These are phyloP conservation scores for Sphagnum contortum DNA, from an alignment of 225 moss, liverwort and hornwort genomes.

Conservation along the genomic window DNA sequence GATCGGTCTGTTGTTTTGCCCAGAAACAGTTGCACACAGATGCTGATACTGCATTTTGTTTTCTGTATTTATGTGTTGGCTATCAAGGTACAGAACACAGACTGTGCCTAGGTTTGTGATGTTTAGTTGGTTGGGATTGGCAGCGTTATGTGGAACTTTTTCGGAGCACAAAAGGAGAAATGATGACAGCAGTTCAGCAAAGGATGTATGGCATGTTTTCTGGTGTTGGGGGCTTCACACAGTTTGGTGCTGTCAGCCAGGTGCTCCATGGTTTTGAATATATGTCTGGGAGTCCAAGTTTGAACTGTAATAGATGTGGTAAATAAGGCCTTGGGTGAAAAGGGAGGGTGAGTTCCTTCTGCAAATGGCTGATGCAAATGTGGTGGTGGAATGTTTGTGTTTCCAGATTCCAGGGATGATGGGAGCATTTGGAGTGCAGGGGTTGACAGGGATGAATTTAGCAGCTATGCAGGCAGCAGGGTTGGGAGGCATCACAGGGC, in stretches of 20 bases:
- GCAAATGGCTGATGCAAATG: constrained; percentile 9
- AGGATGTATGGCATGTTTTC: constrained; percentile 99
- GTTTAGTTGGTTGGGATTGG: neutral
- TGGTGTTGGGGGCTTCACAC: constrained; percentile 88
- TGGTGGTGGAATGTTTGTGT: constrained; percentile 24
- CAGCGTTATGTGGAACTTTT: constrained; percentile 99
- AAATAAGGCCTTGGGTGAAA: neutral
- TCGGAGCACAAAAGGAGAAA: constrained; percentile 98
- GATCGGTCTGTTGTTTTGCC: constrained; percentile 53
- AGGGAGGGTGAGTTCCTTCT: neutral
- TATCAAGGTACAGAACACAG: no score
- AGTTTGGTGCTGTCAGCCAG: constrained; percentile 92
- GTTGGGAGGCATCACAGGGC: constrained; percentile 77
- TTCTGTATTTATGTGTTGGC: no score
- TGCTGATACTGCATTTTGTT: no score
- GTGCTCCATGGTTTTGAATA: constrained; percentile 15
- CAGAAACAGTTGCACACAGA: no score
- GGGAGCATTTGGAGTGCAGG: constrained; percentile 99
- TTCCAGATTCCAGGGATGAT: constrained; percentile 99
- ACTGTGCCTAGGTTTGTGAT: no score
- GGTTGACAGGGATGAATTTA: constrained; percentile 98
- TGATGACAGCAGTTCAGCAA: constrained; percentile 99
- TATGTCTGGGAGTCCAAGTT: neutral
- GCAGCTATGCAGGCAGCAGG: constrained; percentile 98
- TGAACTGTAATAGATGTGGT: neutral